Evolutionary conservation across 768 basidiomycete genomes (phyloP).

Genomic region (Paxillus rubicundulus): DNA sequence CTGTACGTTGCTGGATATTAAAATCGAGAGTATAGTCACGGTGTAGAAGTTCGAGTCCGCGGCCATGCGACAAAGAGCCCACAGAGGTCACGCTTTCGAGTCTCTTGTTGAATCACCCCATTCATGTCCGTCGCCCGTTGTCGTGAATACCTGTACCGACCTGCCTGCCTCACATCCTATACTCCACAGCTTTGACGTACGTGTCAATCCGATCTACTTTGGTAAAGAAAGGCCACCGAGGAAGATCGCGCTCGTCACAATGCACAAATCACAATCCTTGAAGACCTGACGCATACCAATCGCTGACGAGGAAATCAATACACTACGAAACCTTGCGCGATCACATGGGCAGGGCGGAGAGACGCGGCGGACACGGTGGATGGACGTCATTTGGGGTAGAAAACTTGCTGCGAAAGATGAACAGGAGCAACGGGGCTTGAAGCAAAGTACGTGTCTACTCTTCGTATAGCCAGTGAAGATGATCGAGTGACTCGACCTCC

Average conservation of each 20-base stretch:
- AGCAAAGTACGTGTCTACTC: constrained; percentile 33
- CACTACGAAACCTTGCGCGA: constrained; percentile 53
- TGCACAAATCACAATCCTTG: constrained; percentile 62
- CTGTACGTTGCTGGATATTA: too few relatives aligned
- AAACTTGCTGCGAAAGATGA: constrained; percentile 27
- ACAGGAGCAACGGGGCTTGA: constrained; percentile 39
- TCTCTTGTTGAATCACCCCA: too few relatives aligned
- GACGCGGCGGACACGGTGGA: constrained; percentile 41
- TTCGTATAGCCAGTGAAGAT: not conserved
- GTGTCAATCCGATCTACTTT: constrained; percentile 65
- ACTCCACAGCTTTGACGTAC: constrained; percentile 63
- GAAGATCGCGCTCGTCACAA: constrained; percentile 53
- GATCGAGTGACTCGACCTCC: not conserved
- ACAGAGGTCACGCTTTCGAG: too few relatives aligned
- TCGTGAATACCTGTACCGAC: constrained; percentile 25
- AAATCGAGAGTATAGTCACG: too few relatives aligned
- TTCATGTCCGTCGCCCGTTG: not conserved
- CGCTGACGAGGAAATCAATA: constrained; percentile 49
- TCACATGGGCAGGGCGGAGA: constrained; percentile 23
- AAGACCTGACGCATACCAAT: constrained; percentile 50
- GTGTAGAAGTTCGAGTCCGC: too few relatives aligned
- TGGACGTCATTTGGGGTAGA: constrained; percentile 48
- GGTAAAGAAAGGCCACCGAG: constrained; percentile 45
- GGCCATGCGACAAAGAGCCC: too few relatives aligned
- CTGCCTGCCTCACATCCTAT: constrained; percentile 65